phyloP scores from a whole-genome alignment of 176 grass and related monocot genomes.

The Oryza meyeriana region DNA sequence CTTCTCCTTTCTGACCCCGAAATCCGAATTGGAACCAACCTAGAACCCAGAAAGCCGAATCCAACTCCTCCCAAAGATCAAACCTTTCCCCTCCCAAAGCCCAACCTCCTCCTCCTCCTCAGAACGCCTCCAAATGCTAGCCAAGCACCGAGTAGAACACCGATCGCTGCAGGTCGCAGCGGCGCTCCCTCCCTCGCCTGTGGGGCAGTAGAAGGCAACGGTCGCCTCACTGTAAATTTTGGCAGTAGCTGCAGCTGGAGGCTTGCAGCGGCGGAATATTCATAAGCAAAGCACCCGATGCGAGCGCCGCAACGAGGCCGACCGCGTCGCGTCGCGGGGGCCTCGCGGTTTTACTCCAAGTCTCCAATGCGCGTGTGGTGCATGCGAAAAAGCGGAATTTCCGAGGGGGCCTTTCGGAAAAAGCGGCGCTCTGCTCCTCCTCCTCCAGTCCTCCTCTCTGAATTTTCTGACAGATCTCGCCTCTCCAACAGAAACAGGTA shows the following conservation, averaged over 20 bases:
- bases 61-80: constrained; percentile 17
- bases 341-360: neutral
- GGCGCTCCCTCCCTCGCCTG: neutral
- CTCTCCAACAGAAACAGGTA: neutral
- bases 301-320: no score
- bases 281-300: no score
- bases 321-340: no score
- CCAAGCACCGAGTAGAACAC: neutral
- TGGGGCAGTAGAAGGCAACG: constrained; percentile 25
- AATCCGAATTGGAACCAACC: neutral
- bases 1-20: neutral
- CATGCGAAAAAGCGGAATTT: neutral
- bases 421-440: neutral
- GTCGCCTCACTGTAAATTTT: constrained; percentile 20
- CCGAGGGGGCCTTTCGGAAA: constrained; percentile 1
- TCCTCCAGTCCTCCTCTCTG: neutral
- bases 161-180: neutral
- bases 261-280: neutral
- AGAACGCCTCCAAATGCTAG: constrained; percentile 18
- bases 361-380: neutral
- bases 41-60: neutral
- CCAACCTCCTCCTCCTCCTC: neutral
- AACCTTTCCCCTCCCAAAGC: neutral
- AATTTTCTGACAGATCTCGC: neutral
- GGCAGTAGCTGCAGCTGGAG: neutral